Evolutionary conservation across 768 basidiomycete genomes (phyloP).

Genomic region (Mycena filopes): DNA sequence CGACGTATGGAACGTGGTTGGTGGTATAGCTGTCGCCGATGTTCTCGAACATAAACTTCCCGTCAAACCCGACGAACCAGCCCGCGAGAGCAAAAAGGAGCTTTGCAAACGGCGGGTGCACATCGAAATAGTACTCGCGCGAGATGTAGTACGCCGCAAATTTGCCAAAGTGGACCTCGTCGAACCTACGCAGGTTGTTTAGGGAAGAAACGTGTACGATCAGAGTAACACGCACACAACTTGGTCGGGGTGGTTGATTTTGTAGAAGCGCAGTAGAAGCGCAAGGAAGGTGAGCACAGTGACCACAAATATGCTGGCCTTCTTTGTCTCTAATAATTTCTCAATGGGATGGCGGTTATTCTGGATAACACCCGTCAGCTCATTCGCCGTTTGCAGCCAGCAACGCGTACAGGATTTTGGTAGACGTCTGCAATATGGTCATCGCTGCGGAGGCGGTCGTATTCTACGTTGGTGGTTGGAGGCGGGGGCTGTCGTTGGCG

Average conservation of each 20-base stretch:
- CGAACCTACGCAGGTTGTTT: slow-evolving; percentile 68
- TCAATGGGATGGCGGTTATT: slow-evolving; percentile 70
- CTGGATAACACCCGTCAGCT: slow-evolving; percentile 41
- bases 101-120: slow-evolving; percentile 98
- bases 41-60: slow-evolving; percentile 91
- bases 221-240: slow-evolving; percentile 75
- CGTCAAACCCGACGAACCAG: slow-evolving; percentile 97
- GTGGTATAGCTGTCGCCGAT: slow-evolving; percentile 94
- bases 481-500: slow-evolving; percentile 26
- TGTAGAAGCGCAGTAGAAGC: slow-evolving; percentile 90
- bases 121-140: slow-evolving; percentile 98
- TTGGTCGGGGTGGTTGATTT: slow-evolving; percentile 94
- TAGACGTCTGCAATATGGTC: slow-evolving; percentile 29
- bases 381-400: background rate
- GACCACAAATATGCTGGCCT: slow-evolving; percentile 72
- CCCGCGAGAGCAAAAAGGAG: slow-evolving; percentile 93
- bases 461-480: slow-evolving; percentile 16
- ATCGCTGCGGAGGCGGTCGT: slow-evolving; percentile 27
- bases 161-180: slow-evolving; percentile 99
- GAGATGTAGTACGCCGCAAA: slow-evolving; percentile 95
- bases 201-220: slow-evolving; percentile 6
- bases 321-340: slow-evolving; percentile 67
- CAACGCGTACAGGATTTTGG: slow-evolving; percentile 30
- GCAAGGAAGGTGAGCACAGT: slow-evolving; percentile 76
- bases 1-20: slow-evolving; percentile 91